These are phyloP conservation scores for Fusarium stilboides DNA, from an alignment of 2,329 filamentous ascomycete genomes.

Conservation along the genomic window DNA sequence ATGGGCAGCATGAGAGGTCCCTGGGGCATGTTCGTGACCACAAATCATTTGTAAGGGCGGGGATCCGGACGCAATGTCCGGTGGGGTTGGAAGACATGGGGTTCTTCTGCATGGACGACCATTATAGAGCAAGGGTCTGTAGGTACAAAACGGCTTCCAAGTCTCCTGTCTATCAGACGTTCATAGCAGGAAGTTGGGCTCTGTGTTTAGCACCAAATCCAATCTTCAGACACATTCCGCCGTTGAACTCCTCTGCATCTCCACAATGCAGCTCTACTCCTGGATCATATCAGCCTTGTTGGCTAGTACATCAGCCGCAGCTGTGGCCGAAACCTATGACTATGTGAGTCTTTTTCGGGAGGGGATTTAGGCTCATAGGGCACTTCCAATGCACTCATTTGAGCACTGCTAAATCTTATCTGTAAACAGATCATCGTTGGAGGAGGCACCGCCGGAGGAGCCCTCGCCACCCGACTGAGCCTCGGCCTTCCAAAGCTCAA, in stretches of 20 bases:
- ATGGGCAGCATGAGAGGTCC: background rate
- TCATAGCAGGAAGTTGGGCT: background rate
- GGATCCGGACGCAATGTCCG: background rate
- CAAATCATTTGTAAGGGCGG: background rate
- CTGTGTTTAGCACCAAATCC: background rate
- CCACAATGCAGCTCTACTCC: background rate
- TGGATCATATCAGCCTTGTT: conserved; percentile 2
- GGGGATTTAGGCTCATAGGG: background rate
- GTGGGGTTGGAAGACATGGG: background rate
- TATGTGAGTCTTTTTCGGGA: background rate
- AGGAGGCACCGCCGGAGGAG: conserved; percentile 54
- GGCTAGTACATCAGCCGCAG: background rate
- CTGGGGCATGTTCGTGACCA: background rate
- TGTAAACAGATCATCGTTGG: conserved; percentile 51
- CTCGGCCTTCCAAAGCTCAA: conserved; percentile 49
- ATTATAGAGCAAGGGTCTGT: background rate
- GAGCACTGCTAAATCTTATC: background rate
- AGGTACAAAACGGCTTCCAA: background rate
- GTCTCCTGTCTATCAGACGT: background rate
- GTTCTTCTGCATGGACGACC: background rate
- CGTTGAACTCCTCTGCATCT: background rate
- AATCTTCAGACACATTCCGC: background rate
- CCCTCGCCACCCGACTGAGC: conserved; percentile 54
- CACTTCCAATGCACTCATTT: background rate
- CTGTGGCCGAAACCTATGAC: background rate